Base-by-base conservation (phyloP, 768 basidiomycete genomes). In the Hirschioporus abietinus region DNA sequence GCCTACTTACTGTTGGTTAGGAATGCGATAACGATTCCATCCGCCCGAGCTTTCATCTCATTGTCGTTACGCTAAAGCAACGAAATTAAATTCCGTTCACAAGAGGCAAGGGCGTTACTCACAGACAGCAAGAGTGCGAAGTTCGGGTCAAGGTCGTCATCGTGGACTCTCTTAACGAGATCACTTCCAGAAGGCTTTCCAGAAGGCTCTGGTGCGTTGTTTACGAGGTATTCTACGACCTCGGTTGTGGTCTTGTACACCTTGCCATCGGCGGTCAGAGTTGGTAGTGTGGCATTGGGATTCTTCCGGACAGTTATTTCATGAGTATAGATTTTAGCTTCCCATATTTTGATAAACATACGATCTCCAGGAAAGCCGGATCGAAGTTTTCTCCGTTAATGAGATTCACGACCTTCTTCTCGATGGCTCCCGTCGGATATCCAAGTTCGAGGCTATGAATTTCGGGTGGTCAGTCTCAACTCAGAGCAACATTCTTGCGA, bases 71-170 rank as follows among this genome's bases (percentile, higher is more conserved):
- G 77, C 81, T 85, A 69, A 20, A 57, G 58, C 58, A n/a, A 66
- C 62, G 52, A 0, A 52, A 64, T 64, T 20, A 24, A 35, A 24
- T 17, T 26, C 26, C 58, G 10, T 35, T 18, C 35, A 24, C 52
- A 52, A 12, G 23, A 35, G n/a, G n/a, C 9, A 12, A 64, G 23
- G 27, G 24, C 18, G 24, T n/a, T 1, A 68, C 78, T 69, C 70
- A 82, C 82, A 35, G 77, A 72, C 2, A 79, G 76, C 24, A 82
- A 66, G 27, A 81, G 61, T n/a, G 80, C 76, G 68, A 85, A 82
- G 78, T 87, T 87, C 64, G 84, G 84, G 70, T 86, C 84, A 63
- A 79, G 72, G 42, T 72, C 76, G 36, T 81, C 79, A 35, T 79
- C 78, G 70, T 86, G 84, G 26, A 86, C 71, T 64, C 70, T 77